Base-by-base conservation (phyloP, 192 early-diverging fungal species). In the Coemansia interrupta region DNA sequence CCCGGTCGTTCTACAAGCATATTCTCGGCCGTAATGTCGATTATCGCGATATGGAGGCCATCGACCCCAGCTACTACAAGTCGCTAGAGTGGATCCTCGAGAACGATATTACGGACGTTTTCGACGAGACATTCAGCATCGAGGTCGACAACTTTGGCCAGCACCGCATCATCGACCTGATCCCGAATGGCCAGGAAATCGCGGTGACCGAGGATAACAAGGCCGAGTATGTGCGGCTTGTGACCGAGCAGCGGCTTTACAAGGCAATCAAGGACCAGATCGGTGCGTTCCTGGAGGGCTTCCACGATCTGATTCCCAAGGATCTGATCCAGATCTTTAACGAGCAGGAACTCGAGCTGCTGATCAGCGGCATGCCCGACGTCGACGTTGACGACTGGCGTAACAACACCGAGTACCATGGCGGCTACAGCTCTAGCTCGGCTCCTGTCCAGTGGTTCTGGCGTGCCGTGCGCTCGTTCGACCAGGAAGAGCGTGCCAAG, bases 361-460 rank as follows among this genome's bases (percentile, higher is more conserved):
- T 99, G 56, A 99, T 99, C 68, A 96, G 94, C 42, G 96, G 96
- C 19, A 76, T 99, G 80, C 96, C 96, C 3, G 96, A 99, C 61
- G 95, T 99, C 64, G 96, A 99, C 69, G 91, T 99, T 52, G 96
- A 99, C 64, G 96, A 99, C 72, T 97, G 95, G 96, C 93, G 93
- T 65, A 99, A 99, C 78, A 96, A 94, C 78, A 93, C 94, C 12
- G 91, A 91, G 72, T 99, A 99, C 67, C 90, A 93, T 60, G 90
- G 92, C 54, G 91, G 92, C 39, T 99, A 94, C 71, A 84, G 86
- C 17, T 70, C 82, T 12, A 80, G 88, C 17, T 90, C 91, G 18
- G 90, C 92, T 19, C 95, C 94, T 67, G 88, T 99, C 42, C 93
- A 95, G 68, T 94, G 94, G 93, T 99, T 99, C 83, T 99, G 96